Conservation (phyloP, 176 grass and related monocot species). For the Carex scoparia region DNA sequence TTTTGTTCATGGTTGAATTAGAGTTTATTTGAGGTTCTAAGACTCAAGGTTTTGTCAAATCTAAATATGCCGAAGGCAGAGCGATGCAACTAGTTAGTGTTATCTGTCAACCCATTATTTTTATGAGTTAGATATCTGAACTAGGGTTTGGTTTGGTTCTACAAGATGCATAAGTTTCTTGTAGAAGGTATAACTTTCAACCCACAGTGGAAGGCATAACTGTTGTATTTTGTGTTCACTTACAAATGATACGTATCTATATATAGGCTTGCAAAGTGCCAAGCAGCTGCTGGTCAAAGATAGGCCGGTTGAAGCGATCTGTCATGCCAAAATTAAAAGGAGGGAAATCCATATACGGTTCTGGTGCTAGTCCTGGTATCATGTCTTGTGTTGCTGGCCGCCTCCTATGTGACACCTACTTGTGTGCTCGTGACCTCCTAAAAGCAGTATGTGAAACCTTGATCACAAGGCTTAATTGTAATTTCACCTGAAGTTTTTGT, state of each 20-base stretch:
- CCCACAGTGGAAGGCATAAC: neutral
- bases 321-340: constrained; percentile 87
- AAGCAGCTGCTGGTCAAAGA: constrained; percentile 92
- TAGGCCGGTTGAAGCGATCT: constrained; percentile 83
- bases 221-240: constrained; percentile 9
- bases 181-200: neutral
- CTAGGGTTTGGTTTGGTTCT: neutral
- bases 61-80: neutral
- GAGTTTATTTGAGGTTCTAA: constrained; percentile 14
- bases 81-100: neutral
- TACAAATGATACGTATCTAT: constrained; percentile 16
- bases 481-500: neutral
- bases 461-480: neutral
- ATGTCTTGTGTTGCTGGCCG: constrained; percentile 96
- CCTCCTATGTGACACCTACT: constrained; percentile 94
- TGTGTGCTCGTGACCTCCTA: constrained; percentile 89
- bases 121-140: neutral
- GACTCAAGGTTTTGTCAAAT: neutral
- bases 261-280: constrained; percentile 71
- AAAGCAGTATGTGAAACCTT: constrained; percentile 50
- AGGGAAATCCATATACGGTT: constrained; percentile 84
- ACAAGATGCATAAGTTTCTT: neutral
- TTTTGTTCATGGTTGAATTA: neutral
- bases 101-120: neutral
- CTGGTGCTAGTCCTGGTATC: constrained; percentile 90